Percentiles rank a stretch among this genome's conserved stretches.
phyloP scores from a whole-genome alignment of 192 early-diverging fungal genomes.

The Coemansia sp. region DNA sequence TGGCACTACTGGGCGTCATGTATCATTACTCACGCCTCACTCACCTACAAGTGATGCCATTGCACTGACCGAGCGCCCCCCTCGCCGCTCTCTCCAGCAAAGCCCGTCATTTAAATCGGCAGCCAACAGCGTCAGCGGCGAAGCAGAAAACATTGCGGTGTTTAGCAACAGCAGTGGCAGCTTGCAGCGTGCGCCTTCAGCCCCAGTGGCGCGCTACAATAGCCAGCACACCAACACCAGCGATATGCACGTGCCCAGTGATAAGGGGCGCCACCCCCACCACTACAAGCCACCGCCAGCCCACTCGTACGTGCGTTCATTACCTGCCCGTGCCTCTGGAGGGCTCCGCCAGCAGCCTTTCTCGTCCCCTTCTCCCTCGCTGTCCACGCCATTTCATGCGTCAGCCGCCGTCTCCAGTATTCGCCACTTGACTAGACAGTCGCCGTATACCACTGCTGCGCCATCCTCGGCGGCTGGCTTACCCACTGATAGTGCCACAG shows the following conservation, averaged over 20 bases:
- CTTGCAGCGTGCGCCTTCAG: not conserved
- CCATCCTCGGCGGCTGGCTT: not conserved
- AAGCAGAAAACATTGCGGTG: not conserved
- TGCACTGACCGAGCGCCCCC: not conserved
- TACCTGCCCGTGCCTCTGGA: not conserved
- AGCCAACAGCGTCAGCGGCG: not conserved
- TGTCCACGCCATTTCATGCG: not conserved
- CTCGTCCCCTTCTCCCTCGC: not conserved
- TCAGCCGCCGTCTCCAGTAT: constrained; percentile 2
- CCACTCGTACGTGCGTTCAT: constrained; percentile 12
- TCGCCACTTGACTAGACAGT: not conserved
- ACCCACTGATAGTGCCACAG: not conserved
- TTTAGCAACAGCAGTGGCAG: not conserved
- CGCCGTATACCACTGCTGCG: not conserved
- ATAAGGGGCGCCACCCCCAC: constrained; percentile 9
- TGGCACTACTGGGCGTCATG: not conserved
- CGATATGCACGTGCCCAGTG: constrained; percentile 11
- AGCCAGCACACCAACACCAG: not conserved
- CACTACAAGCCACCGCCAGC: constrained; percentile 14
- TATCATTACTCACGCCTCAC: not conserved
- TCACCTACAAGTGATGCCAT: not conserved
- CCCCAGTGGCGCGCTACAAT: not conserved
- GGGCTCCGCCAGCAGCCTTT: not conserved
- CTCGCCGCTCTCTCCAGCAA: constrained; percentile 3
- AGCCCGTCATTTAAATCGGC: constrained; percentile 1